Evolutionary conservation across 225 moss, liverwort and hornwort species (phyloP).

Genomic region (Takakia lepidozioides): DNA sequence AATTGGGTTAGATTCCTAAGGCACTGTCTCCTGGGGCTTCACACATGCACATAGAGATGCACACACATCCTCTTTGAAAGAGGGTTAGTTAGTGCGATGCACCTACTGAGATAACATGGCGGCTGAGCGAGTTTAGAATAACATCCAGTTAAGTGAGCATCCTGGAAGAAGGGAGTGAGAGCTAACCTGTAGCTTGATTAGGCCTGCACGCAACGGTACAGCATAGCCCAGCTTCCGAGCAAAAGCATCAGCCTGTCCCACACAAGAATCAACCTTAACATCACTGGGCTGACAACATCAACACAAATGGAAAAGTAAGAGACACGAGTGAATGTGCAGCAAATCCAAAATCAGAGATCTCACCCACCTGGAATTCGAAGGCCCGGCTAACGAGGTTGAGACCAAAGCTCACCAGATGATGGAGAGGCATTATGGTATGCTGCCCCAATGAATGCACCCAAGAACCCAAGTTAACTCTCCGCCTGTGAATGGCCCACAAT

Average conservation of each 20-base stretch:
- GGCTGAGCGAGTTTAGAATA: too few relatives aligned
- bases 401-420: conserved; percentile 88
- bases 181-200: conserved; percentile 86
- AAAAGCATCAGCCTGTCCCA: conserved; percentile 80
- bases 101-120: too few relatives aligned
- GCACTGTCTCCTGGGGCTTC: too few relatives aligned
- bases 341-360: too few relatives aligned
- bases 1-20: too few relatives aligned
- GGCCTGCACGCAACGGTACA: conserved; percentile 66
- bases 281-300: too few relatives aligned
- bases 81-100: too few relatives aligned
- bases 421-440: conserved; percentile 69
- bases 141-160: too few relatives aligned
- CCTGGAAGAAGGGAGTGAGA: neutral
- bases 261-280: too few relatives aligned
- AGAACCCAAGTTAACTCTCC: neutral
- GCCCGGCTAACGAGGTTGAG: conserved; percentile 97
- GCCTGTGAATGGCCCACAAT: neutral
- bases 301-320: neutral
- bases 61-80: too few relatives aligned
- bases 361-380: conserved; percentile 79
- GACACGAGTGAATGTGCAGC: neutral
- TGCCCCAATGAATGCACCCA: conserved; percentile 10
- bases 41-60: too few relatives aligned
- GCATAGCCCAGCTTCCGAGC: conserved; percentile 65